These are phyloP conservation scores for Globisporangium ultimum DNA, from an alignment of 352 stramenopile species.

Conservation along the genomic window DNA sequence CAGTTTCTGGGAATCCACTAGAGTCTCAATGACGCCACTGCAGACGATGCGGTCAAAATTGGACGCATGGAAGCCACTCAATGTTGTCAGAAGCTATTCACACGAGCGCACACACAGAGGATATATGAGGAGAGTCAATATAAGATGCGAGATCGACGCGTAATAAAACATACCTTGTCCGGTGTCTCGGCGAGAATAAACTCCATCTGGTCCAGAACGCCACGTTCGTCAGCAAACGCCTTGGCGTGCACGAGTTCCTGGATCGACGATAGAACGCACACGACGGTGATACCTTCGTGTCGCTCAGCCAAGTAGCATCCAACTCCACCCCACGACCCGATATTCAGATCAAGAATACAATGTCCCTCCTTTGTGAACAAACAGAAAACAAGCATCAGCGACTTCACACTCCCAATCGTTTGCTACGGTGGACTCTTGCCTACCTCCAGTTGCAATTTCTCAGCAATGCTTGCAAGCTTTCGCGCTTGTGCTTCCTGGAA, in stretches of 20 bases:
- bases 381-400: background rate
- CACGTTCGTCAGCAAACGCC: conserved; percentile 56
- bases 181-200: conserved; percentile 66
- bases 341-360: conserved; percentile 76
- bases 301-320: conserved; percentile 68
- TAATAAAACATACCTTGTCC: conserved; percentile 29
- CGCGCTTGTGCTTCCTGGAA: conserved; percentile 54
- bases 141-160: too few relatives aligned
- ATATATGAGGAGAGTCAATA: too few relatives aligned
- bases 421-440: background rate
- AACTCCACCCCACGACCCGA: conserved; percentile 80
- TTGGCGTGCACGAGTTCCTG: conserved; percentile 57
- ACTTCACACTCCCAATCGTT: background rate
- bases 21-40: conserved; percentile 52
- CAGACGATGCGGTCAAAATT: conserved; percentile 70
- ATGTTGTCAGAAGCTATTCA: conserved; percentile 40
- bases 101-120: background rate
- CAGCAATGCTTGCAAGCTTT: conserved; percentile 65
- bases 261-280: conserved; percentile 55
- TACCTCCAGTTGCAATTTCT: conserved; percentile 62
- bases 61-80: conserved; percentile 50
- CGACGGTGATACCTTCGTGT: conserved; percentile 36
- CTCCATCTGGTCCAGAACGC: conserved; percentile 59
- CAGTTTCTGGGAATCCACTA: conserved; percentile 34
- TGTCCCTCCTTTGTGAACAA: conserved; percentile 30